phyloP scores from a whole-genome alignment of 148 eudicot species.

The Arctostaphylos glauca region DNA sequence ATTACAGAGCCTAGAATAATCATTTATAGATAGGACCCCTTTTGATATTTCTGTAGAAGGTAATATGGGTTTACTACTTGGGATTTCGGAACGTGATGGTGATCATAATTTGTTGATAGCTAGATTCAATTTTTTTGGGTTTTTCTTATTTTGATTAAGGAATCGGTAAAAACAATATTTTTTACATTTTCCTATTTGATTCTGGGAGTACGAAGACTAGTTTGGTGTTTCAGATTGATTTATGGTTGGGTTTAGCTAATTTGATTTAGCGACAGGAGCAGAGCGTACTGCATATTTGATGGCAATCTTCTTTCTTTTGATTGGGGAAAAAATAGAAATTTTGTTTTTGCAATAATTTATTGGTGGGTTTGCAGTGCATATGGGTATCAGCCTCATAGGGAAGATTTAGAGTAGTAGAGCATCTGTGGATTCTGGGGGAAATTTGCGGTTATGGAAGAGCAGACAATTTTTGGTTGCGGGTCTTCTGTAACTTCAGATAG shows the following conservation, averaged over 20 bases:
- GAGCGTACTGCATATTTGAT: not conserved
- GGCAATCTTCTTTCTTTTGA: not conserved
- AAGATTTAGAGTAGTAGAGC: not conserved
- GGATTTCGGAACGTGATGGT: not conserved
- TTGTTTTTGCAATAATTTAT: not conserved
- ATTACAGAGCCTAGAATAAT: not conserved
- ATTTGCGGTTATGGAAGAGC: constrained; percentile 32
- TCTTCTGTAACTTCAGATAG: constrained; percentile 4
- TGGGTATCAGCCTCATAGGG: not conserved
- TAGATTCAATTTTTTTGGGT: not conserved
- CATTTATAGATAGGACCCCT: not conserved
- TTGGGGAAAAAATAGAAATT: not conserved
- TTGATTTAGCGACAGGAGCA: constrained; percentile 1
- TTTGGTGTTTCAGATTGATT: constrained; percentile 8
- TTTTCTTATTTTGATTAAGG: not conserved
- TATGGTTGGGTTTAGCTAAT: not conserved
- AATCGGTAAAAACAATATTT: not conserved
- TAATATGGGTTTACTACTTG: not conserved
- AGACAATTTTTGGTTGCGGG: constrained; percentile 17
- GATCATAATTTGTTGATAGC: not conserved
- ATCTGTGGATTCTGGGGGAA: not conserved
- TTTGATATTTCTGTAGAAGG: not conserved
- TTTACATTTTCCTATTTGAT: not conserved
- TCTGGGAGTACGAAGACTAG: not conserved
- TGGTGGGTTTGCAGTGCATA: not conserved